Base-by-base conservation (phyloP, 1,139 yeast genomes). In the Geotrichum restrictum region DNA sequence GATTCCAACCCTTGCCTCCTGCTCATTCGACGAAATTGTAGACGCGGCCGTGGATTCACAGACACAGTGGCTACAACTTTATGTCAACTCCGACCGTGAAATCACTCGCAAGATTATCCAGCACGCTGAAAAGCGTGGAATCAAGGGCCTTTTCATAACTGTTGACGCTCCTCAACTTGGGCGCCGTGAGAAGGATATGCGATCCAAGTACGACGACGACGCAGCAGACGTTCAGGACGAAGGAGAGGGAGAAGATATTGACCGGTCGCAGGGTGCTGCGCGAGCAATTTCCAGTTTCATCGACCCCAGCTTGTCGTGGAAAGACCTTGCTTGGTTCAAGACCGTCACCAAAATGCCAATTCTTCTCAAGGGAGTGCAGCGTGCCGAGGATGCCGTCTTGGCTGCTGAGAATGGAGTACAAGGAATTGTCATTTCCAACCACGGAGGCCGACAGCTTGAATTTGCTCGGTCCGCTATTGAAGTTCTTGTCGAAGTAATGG, bases 151-250 rank as follows among this genome's bases (percentile, higher is more conserved):
- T 21, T 87, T 87, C 66, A 81, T 88, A 52, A 88, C 96, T 0
- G 97, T 89, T 3, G 98, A 91, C 72, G 96, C 97, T 0, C 97
- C 97, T 3, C 88, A 88, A 59, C 76, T 89, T 54, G 98, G 98
- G n/a, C 80, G 95, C 60, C 81, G 98, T 61, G 97, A 91, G 68
- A 75, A 69, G 61, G 81, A 81, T 61, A 76, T 76, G 69, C 74
- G 78, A 64, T 76, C 74, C 64, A 84, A 77, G 64, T 84, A 81
- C 59, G 86, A 80, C 58, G 83, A 77, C 5, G 84, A 79, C 19
- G 80, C 79, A n/a, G 83, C 81, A 7, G 65, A 71, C 27, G 74
- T 74, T 6, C 72, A 71, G 51, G 67, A 68, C 33, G 70, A 68
- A 34, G 29, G 29, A 24, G 72, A 69, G 32, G 69, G 68, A n/a